phyloP scores from a whole-genome alignment of 495 filamentous ascomycete species.

The Penicillium antarcticum region DNA sequence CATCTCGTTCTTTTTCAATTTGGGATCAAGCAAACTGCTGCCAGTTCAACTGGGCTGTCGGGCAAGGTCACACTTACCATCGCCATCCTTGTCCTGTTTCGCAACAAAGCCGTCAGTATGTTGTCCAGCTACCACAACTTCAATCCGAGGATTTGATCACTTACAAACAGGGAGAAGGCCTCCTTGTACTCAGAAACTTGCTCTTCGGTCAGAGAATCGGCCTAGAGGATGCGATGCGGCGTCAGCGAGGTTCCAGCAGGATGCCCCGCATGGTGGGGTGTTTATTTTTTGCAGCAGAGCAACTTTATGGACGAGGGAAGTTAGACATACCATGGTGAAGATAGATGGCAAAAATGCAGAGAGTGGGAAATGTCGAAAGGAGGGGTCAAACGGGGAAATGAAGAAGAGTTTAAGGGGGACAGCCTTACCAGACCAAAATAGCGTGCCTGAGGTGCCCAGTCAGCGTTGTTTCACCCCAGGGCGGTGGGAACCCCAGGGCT shows the following conservation, averaged over 20 bases:
- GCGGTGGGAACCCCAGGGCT: conserved; percentile 16
- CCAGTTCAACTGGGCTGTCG: conserved; percentile 3
- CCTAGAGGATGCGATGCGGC: conserved; percentile 48
- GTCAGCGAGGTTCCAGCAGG: conserved; percentile 21
- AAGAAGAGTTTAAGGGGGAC: conserved; percentile 20
- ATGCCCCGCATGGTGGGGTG: conserved; percentile 43
- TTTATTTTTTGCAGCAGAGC: conserved; percentile 7
- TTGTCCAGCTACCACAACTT: conserved; percentile 8
- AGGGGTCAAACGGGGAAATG: conserved; percentile 18
- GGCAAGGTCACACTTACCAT: conserved; percentile 72
- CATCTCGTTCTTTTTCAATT: neutral
- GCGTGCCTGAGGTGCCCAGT: conserved; percentile 17
- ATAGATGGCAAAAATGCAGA: conserved; percentile 11
- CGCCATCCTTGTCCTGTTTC: conserved; percentile 95
- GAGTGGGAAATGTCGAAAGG: conserved; percentile 6
- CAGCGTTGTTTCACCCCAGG: neutral
- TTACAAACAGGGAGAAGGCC: conserved; percentile 98
- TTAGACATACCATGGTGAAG: conserved; percentile 33
- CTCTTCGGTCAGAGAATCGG: conserved; percentile 94
- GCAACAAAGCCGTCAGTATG: conserved; percentile 16
- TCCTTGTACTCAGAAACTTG: conserved; percentile 99
- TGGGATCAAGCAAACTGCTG: neutral
- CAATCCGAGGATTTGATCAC: conserved; percentile 36
- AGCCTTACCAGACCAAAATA: conserved; percentile 23
- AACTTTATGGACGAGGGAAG: neutral